Evolutionary conservation across 371 early-diverging fungal species (phyloP).

Genomic region (Mortierella sp.): DNA sequence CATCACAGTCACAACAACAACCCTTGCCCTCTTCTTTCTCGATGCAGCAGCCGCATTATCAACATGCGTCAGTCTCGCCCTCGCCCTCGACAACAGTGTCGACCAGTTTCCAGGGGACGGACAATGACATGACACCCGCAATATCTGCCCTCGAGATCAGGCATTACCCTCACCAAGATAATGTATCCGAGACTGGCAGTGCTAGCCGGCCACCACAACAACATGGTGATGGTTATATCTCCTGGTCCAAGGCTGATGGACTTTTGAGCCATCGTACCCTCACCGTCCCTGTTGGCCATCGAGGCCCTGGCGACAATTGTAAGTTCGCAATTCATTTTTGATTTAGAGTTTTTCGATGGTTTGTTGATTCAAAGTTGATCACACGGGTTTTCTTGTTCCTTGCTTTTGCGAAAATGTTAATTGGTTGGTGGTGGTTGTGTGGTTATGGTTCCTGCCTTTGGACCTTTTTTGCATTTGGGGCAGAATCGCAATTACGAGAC

Average conservation of each 20-base stretch:
- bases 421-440: background rate
- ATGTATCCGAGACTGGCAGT: no score
- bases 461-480: background rate
- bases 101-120: background rate
- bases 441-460: no score
- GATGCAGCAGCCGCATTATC: background rate
- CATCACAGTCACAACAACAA: constrained; percentile 3
- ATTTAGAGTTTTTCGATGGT: background rate
- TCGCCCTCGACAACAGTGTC: background rate
- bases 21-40: background rate
- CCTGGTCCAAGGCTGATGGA: constrained; percentile 16
- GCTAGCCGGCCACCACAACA: background rate
- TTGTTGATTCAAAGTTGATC: no score
- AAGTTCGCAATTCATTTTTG: constrained; percentile 16
- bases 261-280: constrained; percentile 12
- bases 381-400: background rate
- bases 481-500: constrained; percentile 10
- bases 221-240: background rate
- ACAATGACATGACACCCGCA: background rate
- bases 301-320: background rate
- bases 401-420: background rate
- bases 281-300: background rate
- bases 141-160: background rate
- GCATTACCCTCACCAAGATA: background rate
- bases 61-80: background rate